These are phyloP conservation scores for Sisymbrium altissimum DNA, from an alignment of 345 rosid genomes.

Conservation along the genomic window DNA sequence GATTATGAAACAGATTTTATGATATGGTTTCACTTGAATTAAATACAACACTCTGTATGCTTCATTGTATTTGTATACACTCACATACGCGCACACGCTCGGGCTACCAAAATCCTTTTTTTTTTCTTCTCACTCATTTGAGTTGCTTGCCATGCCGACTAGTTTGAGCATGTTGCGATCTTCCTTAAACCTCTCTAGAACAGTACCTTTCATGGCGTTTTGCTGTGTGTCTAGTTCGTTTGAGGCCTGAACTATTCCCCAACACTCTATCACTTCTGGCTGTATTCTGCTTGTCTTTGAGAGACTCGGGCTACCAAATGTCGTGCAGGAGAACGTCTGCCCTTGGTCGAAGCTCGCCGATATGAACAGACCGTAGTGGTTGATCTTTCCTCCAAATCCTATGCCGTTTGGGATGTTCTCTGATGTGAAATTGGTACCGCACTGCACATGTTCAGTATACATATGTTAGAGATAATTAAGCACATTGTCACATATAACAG, in stretches of 20 bases:
- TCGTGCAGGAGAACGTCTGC: conserved; percentile 65
- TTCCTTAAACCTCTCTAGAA: conserved; percentile 78
- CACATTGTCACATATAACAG: neutral
- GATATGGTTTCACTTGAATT: no score
- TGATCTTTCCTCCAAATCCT: conserved; percentile 75
- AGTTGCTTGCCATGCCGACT: conserved; percentile 81
- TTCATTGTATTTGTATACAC: neutral
- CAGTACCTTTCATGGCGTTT: conserved; percentile 45
- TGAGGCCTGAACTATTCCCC: conserved; percentile 56
- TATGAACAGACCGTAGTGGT: conserved; percentile 79
- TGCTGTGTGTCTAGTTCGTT: conserved; percentile 40
- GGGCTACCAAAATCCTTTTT: neutral
- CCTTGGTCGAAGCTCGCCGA: conserved; percentile 80
- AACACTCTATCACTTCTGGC: conserved; percentile 85
- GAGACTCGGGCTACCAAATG: conserved; percentile 79
- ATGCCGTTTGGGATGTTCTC: conserved; percentile 91
- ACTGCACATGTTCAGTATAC: conserved; percentile 38
- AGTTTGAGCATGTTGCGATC: conserved; percentile 86
- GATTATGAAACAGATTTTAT: neutral
- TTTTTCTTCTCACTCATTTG: conserved; percentile 41
- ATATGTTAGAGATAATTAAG: neutral
- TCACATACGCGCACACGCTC: neutral
- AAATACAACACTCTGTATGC: neutral
- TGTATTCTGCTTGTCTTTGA: conserved; percentile 45
- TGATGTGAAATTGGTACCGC: conserved; percentile 83